phyloP scores from a whole-genome alignment of 2,329 filamentous ascomycete genomes.

The Lomentospora prolificans region DNA sequence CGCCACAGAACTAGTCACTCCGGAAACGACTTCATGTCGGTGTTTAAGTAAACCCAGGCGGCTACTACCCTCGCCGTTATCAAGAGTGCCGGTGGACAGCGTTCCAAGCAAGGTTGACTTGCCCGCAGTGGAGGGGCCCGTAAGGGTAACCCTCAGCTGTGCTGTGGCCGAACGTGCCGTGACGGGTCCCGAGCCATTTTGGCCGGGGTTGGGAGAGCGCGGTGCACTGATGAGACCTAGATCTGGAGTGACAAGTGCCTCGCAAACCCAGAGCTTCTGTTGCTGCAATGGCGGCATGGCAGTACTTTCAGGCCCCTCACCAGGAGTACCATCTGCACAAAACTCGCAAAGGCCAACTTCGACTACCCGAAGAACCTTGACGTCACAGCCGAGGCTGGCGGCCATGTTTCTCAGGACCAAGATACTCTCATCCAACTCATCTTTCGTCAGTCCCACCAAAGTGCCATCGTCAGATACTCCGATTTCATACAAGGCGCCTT shows the following conservation, averaged over 20 bases:
- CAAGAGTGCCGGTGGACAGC: constrained; percentile 74
- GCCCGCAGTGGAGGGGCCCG: constrained; percentile 80
- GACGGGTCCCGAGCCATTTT: not conserved
- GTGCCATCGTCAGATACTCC: constrained; percentile 92
- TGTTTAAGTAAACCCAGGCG: constrained; percentile 83
- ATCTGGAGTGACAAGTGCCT: constrained; percentile 77
- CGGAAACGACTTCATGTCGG: constrained; percentile 83
- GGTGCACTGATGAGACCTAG: constrained; percentile 28
- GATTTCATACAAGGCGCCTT: constrained; percentile 91
- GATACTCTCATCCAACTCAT: constrained; percentile 88
- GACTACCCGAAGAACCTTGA: constrained; percentile 73
- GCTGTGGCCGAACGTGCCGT: constrained; percentile 42
- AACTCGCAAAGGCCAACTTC: constrained; percentile 79
- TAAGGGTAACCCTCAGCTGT: constrained; percentile 78
- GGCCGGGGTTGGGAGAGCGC: not conserved
- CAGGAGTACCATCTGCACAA: constrained; percentile 28
- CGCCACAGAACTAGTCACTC: constrained; percentile 86
- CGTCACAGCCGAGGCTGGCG: constrained; percentile 76
- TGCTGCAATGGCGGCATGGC: constrained; percentile 13
- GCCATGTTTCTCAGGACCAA: constrained; percentile 83
- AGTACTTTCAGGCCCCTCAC: constrained; percentile 14
- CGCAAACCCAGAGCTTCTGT: constrained; percentile 72
- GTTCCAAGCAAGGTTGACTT: constrained; percentile 89
- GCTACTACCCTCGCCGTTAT: constrained; percentile 88
- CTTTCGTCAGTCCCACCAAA: constrained; percentile 75